Evolutionary conservation across 352 stramenopile species (phyloP).

Genomic region (Phytopythium boreale): DNA sequence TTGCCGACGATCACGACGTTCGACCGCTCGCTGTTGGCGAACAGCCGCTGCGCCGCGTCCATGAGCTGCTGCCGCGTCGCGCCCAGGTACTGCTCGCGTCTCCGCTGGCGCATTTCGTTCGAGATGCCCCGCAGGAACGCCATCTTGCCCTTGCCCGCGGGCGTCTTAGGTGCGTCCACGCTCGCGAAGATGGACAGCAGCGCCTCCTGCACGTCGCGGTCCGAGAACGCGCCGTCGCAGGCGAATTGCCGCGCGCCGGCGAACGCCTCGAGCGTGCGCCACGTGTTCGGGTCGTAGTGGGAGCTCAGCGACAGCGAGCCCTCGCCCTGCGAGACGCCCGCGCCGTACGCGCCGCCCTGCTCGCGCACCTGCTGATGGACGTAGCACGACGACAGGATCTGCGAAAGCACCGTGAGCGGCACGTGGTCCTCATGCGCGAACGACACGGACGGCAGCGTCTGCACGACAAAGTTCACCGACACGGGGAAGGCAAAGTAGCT

Average conservation of each 20-base stretch:
- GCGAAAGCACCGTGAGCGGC: slow-evolving; percentile 63
- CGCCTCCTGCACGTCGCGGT: slow-evolving; percentile 79
- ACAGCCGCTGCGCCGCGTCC: slow-evolving; percentile 54
- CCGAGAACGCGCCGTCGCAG: slow-evolving; percentile 46
- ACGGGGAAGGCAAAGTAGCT: slow-evolving; percentile 76
- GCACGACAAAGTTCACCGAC: slow-evolving; percentile 82
- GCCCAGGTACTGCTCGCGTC: slow-evolving; percentile 64
- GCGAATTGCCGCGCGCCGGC: slow-evolving; percentile 53
- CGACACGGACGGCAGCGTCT: slow-evolving; percentile 68
- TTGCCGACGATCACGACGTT: slow-evolving; percentile 66
- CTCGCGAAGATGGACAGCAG: slow-evolving; percentile 72
- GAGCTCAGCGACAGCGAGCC: slow-evolving; percentile 80
- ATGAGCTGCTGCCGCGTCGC: slow-evolving; percentile 43
- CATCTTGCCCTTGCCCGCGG: slow-evolving; percentile 73
- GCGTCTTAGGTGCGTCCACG: slow-evolving; percentile 74
- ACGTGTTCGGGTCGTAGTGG: slow-evolving; percentile 85
- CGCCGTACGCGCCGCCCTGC: slow-evolving; percentile 76
- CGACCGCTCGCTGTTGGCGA: slow-evolving; percentile 25
- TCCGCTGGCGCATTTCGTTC: slow-evolving; percentile 77
- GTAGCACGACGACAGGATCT: slow-evolving; percentile 85
- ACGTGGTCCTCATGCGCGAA: slow-evolving; percentile 77
- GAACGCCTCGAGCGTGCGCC: slow-evolving; percentile 74
- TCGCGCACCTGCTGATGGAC: slow-evolving; percentile 82
- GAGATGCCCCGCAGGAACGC: slow-evolving; percentile 77
- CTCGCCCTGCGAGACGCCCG: slow-evolving; percentile 65